Evolutionary conservation across 768 basidiomycete genomes (phyloP).

Genomic region (Termitomyces sp.): DNA sequence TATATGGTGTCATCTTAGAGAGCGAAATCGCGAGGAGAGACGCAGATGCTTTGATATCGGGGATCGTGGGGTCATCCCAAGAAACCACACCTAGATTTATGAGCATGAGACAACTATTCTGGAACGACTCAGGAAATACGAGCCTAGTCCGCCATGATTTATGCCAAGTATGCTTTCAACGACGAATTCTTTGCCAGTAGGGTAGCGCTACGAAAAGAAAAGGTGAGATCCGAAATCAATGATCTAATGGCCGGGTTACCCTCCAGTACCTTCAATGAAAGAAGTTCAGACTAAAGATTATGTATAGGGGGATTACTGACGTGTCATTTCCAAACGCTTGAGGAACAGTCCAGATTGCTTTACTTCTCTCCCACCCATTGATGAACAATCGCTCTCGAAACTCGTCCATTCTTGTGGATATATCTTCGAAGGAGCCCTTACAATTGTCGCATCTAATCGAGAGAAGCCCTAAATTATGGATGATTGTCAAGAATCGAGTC

Average conservation of each 20-base stretch:
- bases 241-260: constrained; percentile 15
- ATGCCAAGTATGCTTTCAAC: constrained; percentile 63
- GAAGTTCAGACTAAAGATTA: background rate
- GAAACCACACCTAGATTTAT: constrained; percentile 37
- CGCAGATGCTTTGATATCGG: constrained; percentile 50
- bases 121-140: constrained; percentile 7
- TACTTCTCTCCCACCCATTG: constrained; percentile 65
- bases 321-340: constrained; percentile 70
- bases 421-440: constrained; percentile 66
- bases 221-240: background rate
- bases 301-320: constrained; percentile 26
- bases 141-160: constrained; percentile 65
- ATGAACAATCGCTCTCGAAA: constrained; percentile 56
- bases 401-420: constrained; percentile 63
- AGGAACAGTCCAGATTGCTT: constrained; percentile 77
- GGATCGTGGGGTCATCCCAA: constrained; percentile 52
- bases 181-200: constrained; percentile 69
- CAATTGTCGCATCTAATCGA: constrained; percentile 52
- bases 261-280: constrained; percentile 44
- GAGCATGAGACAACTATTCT: background rate
- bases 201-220: constrained; percentile 32
- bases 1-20: constrained; percentile 41
- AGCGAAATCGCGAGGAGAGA: constrained; percentile 46
- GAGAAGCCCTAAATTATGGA: background rate
- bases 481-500: background rate